Conservation (phyloP, 352 stramenopile species). For the Globisporangium middletonii region DNA sequence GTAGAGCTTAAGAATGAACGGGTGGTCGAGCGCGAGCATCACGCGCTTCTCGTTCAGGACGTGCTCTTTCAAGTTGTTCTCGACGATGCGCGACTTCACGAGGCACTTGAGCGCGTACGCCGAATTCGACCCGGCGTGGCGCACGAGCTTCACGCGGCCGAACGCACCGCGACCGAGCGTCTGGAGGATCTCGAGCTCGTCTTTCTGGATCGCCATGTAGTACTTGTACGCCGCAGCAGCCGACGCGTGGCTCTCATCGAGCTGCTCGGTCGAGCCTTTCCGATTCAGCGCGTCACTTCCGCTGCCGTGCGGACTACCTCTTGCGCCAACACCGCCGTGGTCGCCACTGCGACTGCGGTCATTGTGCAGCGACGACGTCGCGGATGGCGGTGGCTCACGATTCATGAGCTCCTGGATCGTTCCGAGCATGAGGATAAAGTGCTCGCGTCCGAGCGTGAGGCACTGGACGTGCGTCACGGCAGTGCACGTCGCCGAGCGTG, state of each 20-base stretch:
- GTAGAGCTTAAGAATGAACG: constrained; percentile 90
- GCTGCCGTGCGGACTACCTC: constrained; percentile 6
- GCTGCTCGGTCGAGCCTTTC: constrained; percentile 27
- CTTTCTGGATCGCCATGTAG: constrained; percentile 59
- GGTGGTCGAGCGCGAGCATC: constrained; percentile 85
- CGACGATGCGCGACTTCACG: constrained; percentile 88
- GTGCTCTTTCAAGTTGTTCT: constrained; percentile 75
- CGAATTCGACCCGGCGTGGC: constrained; percentile 50
- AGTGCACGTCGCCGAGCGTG: constrained; percentile 88
- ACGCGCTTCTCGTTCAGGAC: constrained; percentile 82
- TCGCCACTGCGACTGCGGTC: too few relatives aligned
- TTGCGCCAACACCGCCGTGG: background rate
- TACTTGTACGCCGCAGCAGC: constrained; percentile 56
- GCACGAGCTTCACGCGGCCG: constrained; percentile 85
- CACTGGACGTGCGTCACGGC: constrained; percentile 60
- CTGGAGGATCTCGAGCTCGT: constrained; percentile 73
- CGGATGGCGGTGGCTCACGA: constrained; percentile 27
- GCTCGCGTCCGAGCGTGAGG: constrained; percentile 36
- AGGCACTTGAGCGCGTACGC: constrained; percentile 91
- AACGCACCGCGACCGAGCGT: constrained; percentile 84
- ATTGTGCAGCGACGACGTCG: too few relatives aligned
- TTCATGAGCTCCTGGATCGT: constrained; percentile 79
- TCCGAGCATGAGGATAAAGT: constrained; percentile 78
- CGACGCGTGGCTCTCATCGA: constrained; percentile 23
- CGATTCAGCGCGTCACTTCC: constrained; percentile 14